A percentile compares a stretch with the other conserved stretches of the same genome.
These are phyloP conservation scores for Asparagopsis taxiformis DNA, from an alignment of 31 red algal genomes.

Conservation along the genomic window DNA sequence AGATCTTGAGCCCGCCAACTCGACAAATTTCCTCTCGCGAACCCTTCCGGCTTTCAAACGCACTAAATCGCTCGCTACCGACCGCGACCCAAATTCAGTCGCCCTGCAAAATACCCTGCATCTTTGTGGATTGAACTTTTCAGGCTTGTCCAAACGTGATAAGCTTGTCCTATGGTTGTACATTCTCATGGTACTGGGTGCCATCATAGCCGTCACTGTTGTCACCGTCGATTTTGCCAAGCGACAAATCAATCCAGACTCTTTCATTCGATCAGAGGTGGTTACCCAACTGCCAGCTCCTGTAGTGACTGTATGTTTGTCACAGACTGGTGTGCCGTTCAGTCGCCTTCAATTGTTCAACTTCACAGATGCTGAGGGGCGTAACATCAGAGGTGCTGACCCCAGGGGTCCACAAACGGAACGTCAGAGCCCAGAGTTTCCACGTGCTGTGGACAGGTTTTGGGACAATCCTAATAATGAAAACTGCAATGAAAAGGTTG, in stretches of 20 bases:
- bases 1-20: too few species aligned
- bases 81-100: too few species aligned
- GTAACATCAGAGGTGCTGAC: neutral
- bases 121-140: too few species aligned
- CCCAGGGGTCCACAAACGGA: neutral
- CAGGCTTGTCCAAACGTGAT: too few species aligned
- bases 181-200: constrained; percentile 29
- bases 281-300: constrained; percentile 9
- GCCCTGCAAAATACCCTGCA: too few species aligned
- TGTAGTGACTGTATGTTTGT: constrained; percentile 32
- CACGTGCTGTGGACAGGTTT: constrained; percentile 37
- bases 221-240: constrained; percentile 36
- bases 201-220: constrained; percentile 15
- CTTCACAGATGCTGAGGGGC: constrained; percentile 23
- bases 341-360: constrained; percentile 38
- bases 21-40: too few species aligned
- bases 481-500: constrained; percentile 24
- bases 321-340: constrained; percentile 41
- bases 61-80: too few species aligned
- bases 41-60: too few species aligned
- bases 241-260: constrained; percentile 7
- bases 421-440: neutral
- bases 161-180: constrained; percentile 38
- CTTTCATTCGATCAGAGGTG: constrained; percentile 12
- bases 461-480: constrained; percentile 53